Conservation (phyloP, 768 basidiomycete species). For the Lactarius trivialis region DNA sequence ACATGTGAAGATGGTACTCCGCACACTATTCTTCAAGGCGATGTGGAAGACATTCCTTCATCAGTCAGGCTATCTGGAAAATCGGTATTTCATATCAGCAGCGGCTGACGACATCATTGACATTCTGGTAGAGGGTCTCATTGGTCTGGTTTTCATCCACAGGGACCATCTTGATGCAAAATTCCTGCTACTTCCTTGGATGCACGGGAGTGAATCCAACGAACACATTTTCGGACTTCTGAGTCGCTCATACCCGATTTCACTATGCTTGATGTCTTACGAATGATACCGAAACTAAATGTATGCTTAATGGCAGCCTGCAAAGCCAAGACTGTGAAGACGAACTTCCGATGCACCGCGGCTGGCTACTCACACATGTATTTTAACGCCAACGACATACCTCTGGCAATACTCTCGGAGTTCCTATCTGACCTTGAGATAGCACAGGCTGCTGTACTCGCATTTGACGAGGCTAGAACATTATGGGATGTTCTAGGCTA, state of each 20-base stretch:
- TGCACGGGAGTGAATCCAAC: slow-evolving; percentile 29
- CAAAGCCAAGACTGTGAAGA: not conserved
- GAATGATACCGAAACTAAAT: slow-evolving; percentile 24
- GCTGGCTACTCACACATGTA: slow-evolving; percentile 26
- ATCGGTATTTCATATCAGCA: slow-evolving; percentile 25
- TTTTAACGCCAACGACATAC: slow-evolving; percentile 20
- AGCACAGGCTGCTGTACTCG: not conserved
- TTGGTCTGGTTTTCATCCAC: slow-evolving; percentile 24
- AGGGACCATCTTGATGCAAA: slow-evolving; percentile 13
- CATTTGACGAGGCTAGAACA: not conserved
- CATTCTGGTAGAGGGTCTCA: slow-evolving; percentile 23
- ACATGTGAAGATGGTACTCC: slow-evolving; percentile 25
- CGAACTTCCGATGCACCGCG: slow-evolving; percentile 17
- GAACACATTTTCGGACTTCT: slow-evolving; percentile 31
- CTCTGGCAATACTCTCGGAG: not conserved
- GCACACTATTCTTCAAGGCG: slow-evolving; percentile 25
- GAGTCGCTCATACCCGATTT: slow-evolving; percentile 26
- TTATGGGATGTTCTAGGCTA: not conserved
- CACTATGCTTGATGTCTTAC: slow-evolving; percentile 23
- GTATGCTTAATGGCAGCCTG: slow-evolving; percentile 21
- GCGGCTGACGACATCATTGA: slow-evolving; percentile 25
- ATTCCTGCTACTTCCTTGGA: slow-evolving; percentile 30
- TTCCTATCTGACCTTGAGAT: not conserved
- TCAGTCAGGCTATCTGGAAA: slow-evolving; percentile 21
- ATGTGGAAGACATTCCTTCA: slow-evolving; percentile 26